Percentiles rank a stretch among this genome's conserved stretches.
phyloP scores from a whole-genome alignment of 2,329 filamentous ascomycete species.

The Coniochaeta ligniaria region DNA sequence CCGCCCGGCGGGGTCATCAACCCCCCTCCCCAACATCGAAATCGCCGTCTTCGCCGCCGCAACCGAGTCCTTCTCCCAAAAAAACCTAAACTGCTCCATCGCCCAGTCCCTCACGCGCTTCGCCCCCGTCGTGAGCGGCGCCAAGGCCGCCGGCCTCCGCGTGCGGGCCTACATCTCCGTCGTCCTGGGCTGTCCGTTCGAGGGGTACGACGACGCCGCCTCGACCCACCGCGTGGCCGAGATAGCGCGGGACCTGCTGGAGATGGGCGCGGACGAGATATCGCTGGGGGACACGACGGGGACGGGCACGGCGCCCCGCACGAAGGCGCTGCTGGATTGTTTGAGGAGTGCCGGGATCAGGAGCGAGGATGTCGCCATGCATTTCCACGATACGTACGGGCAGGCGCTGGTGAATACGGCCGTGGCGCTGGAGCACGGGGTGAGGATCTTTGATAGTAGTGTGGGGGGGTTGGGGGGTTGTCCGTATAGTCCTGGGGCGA shows the following conservation, averaged over 20 bases:
- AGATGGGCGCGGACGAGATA: slow-evolving; percentile 87
- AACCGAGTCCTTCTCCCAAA: slow-evolving; percentile 71
- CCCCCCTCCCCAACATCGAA: slow-evolving; percentile 47
- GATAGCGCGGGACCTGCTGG: slow-evolving; percentile 62
- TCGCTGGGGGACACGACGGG: slow-evolving; percentile 86
- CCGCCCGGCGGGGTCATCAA: no score
- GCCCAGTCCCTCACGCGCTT: slow-evolving; percentile 66
- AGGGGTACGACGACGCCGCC: slow-evolving; percentile 59
- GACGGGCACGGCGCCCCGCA: slow-evolving; percentile 74
- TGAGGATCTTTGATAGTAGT: slow-evolving; percentile 72
- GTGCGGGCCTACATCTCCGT: slow-evolving; percentile 78
- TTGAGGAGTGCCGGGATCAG: slow-evolving; percentile 61
- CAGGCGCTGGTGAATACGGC: slow-evolving; percentile 79
- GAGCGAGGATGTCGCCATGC: slow-evolving; percentile 66
- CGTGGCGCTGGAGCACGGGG: slow-evolving; percentile 68
- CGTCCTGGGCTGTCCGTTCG: slow-evolving; percentile 73
- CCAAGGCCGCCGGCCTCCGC: slow-evolving; percentile 56
- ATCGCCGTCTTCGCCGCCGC: slow-evolving; percentile 77
- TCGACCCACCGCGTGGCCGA: slow-evolving; percentile 55
- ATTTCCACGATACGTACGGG: slow-evolving; percentile 86
- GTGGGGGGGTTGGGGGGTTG: slow-evolving; percentile 79
- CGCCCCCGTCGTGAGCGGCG: slow-evolving; percentile 59
- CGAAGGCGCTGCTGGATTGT: slow-evolving; percentile 56
- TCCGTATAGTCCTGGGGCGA: slow-evolving; percentile 78
- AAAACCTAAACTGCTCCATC: slow-evolving; percentile 78